Conservation (phyloP, 371 early-diverging fungal genomes). For the Mucor plumbeus region DNA sequence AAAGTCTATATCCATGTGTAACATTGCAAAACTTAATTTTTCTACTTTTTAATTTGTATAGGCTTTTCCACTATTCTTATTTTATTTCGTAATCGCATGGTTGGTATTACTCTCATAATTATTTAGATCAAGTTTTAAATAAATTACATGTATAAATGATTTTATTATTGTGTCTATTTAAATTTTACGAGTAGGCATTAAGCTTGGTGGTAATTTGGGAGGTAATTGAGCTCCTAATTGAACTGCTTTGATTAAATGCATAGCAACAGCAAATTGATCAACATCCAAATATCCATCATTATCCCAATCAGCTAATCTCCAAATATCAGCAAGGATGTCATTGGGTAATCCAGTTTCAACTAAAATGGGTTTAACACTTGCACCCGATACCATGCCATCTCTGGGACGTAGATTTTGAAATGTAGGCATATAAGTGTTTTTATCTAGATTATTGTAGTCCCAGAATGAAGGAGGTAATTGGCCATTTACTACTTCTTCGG, state of each 20-base stretch:
- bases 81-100: conserved; percentile 94
- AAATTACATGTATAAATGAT: not conserved
- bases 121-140: not conserved
- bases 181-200: conserved; percentile 38
- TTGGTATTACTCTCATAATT: conserved; percentile 74
- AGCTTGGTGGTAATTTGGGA: conserved; percentile 49
- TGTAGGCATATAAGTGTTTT: conserved; percentile 26
- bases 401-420: conserved; percentile 50
- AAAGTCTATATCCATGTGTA: too few relatives aligned
- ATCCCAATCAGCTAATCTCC: conserved; percentile 75
- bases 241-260: conserved; percentile 62
- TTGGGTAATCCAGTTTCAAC: conserved; percentile 60
- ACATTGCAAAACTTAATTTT: not conserved
- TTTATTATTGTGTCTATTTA: conserved; percentile 35
- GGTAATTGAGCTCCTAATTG: conserved; percentile 57
- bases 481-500: conserved; percentile 24
- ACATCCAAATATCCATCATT: conserved; percentile 70
- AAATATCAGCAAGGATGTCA: conserved; percentile 63
- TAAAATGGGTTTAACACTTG: conserved; percentile 59
- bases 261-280: conserved; percentile 71
- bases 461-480: conserved; percentile 47
- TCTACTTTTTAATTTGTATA: not conserved
- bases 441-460: conserved; percentile 58
- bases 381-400: conserved; percentile 66
- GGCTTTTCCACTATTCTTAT: conserved; percentile 87